Base-by-base conservation (phyloP, 805 yeast genomes). In the Saccharomycopsis vini region DNA sequence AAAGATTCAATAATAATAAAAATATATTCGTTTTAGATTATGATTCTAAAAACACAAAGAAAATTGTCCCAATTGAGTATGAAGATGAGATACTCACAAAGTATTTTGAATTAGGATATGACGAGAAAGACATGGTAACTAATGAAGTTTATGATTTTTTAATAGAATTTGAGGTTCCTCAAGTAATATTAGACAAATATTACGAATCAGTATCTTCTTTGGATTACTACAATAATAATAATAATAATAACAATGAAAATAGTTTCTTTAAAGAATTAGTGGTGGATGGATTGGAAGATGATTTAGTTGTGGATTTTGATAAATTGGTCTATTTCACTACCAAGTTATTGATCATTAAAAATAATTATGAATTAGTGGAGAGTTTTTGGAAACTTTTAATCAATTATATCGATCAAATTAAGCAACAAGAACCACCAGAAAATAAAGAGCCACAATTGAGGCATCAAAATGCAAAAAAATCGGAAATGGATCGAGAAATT, bases 31-130 rank as follows among this genome's bases (percentile, higher is more conserved):
- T n/a, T n/a, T n/a, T n/a, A n/a, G n/a, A n/a, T n/a, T n/a, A n/a
- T n/a, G n/a, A n/a, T n/a, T n/a, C n/a, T n/a, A n/a, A n/a, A n/a
- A n/a, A n/a, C n/a, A n/a, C n/a, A 18, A 43, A 38, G 24, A 24
- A 36, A 12, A 26, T 43, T n/a, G 32, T 43, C 22, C 42, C 38
- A 15, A 36, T n/a, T 6, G 21, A 21, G 5, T 33, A 67, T 49
- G 73, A 69, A 46, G 59, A 57, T 35, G 71, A 67, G 45, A 60
- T 59, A 44, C 65, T 51, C 43, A 42, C 47, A 13, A 35, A 38
- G 18, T 47, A 47, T 19, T 47, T 45, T 19, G 48, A 46, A 21
- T 31, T 46, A 3, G 50, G 49, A 22, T 49, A 19, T 36, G 52
- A 49, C 20, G 48, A 49, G 30, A 39, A 46, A 26, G 50, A 43